Evolutionary conservation across 805 yeast species (phyloP), one percentile per base, ranked within the genome.

Genomic region (Starmerella scarabaei): DNA sequence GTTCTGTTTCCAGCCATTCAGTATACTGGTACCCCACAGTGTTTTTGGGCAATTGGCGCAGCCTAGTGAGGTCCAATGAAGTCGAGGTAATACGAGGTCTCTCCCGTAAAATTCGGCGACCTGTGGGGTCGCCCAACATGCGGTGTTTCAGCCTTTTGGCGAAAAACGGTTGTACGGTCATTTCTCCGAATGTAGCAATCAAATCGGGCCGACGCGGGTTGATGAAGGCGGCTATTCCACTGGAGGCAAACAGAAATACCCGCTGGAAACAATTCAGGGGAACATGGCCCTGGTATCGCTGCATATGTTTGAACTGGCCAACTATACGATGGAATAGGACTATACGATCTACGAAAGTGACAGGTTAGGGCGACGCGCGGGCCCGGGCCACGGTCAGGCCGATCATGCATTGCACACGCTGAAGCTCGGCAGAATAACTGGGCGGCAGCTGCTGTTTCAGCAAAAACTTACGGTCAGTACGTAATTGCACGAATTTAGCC

Each of bases 11-110:
- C 15, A 85, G 67, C 94, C 95, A 85, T 30, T 69, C 65, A 31
- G 78, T 69, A 56, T 85, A 91, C n/a, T 78, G 73, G 38, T 71
- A 63, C 1, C 97, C 98, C 30, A 91, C 61, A 0, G 94, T 71
- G 50, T 75, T 75, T 16, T 64, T 64, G 0, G 93, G 91, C 38
- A 78, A 63, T 26, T 59, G 49, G 28, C 75, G 61, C 40, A 88
- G 64, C 33, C 73, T 58, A 6, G 71, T 78, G 50, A 80, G 64
- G 49, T 84, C 67, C 33, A 91, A 63, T 1, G 82, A 68, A 1
- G 73, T 69, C 0, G 85, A 71, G 1, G 91, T 83, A 46, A 91
- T 80, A 40, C 91, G 63, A 1, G 98, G 98, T 47, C 79, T 65
- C 30, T 85, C 94, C 28, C 73, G 64, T 21, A 91, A 62, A 11